phyloP scores from a whole-genome alignment of 805 yeast genomes.

The Metschnikowia borealis region DNA sequence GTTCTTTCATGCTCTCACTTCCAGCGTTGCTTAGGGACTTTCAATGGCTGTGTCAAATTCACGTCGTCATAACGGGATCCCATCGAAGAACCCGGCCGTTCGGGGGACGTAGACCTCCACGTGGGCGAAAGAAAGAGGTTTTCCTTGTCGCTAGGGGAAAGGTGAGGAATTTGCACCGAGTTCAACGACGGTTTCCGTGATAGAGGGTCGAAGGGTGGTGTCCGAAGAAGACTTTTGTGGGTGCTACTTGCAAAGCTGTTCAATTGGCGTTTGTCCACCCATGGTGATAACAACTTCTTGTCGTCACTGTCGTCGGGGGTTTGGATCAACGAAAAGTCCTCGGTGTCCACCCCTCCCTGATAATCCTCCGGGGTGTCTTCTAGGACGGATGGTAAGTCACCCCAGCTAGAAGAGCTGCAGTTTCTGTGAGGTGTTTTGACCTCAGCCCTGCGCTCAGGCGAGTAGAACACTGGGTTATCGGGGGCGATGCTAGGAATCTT shows the following conservation, averaged over 20 bases:
- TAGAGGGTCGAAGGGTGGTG: constrained; percentile 4
- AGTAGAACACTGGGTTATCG: constrained; percentile 29
- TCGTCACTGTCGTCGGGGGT: constrained; percentile 4
- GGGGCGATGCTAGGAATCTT: constrained; percentile 29
- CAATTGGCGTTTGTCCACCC: constrained; percentile 1
- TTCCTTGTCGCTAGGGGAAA: constrained; percentile 11
- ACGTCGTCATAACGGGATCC: constrained; percentile 34
- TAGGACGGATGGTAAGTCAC: constrained; percentile 3
- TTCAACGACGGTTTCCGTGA: constrained; percentile 13
- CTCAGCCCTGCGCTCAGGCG: constrained; percentile 17
- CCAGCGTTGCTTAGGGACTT: constrained; percentile 13
- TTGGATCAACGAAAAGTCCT: constrained; percentile 3
- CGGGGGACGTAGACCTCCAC: constrained; percentile 29
- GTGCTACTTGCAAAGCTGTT: constrained; percentile 1
- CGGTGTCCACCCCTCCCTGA: not conserved
- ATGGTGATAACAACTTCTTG: constrained; percentile 1
- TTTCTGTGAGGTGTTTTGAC: constrained; percentile 3
- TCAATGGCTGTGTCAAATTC: constrained; percentile 23
- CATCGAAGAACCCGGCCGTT: constrained; percentile 31
- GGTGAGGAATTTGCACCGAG: constrained; percentile 18
- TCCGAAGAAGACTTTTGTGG: not conserved
- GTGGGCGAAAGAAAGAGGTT: constrained; percentile 6
- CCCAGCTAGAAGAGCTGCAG: constrained; percentile 5
- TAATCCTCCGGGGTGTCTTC: constrained; percentile 3
- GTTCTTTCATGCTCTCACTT: constrained; percentile 2